Percentiles rank a stretch among this genome's conserved stretches.
These are phyloP conservation scores for Tuber melanosporum DNA, from an alignment of 495 filamentous ascomycete genomes.

Conservation along the genomic window DNA sequence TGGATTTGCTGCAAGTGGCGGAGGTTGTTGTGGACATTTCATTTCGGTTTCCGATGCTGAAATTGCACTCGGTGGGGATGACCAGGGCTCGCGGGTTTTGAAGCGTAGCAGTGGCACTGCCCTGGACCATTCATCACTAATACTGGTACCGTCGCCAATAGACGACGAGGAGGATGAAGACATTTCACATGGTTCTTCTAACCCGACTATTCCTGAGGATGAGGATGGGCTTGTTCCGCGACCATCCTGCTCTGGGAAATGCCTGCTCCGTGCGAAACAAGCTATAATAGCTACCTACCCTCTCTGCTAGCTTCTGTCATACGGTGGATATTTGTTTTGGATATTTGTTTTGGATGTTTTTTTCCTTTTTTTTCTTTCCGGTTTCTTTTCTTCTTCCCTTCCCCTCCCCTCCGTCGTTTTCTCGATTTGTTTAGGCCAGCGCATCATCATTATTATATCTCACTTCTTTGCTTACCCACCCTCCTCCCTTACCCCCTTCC, in stretches of 20 bases:
- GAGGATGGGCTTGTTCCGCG: not conserved
- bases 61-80: not conserved
- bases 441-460: not conserved
- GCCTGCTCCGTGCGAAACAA: not conserved
- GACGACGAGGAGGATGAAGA: not conserved
- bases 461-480: not conserved
- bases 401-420: not conserved
- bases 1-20: not conserved
- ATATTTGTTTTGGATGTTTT: not conserved
- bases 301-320: not conserved
- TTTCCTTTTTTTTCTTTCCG: not conserved
- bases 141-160: not conserved
- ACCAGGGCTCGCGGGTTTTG: not conserved
- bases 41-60: not conserved
- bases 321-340: not conserved
- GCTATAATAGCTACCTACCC: not conserved
- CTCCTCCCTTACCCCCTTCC: too few species aligned
- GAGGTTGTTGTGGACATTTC: not conserved
- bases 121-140: not conserved
- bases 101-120: not conserved
- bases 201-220: not conserved
- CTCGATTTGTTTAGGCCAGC: not conserved
- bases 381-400: not conserved
- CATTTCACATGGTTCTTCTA: not conserved
- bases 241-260: not conserved